Evolutionary conservation across 2,329 filamentous ascomycete genomes (phyloP).

Genomic region (Colletotrichum cereale): DNA sequence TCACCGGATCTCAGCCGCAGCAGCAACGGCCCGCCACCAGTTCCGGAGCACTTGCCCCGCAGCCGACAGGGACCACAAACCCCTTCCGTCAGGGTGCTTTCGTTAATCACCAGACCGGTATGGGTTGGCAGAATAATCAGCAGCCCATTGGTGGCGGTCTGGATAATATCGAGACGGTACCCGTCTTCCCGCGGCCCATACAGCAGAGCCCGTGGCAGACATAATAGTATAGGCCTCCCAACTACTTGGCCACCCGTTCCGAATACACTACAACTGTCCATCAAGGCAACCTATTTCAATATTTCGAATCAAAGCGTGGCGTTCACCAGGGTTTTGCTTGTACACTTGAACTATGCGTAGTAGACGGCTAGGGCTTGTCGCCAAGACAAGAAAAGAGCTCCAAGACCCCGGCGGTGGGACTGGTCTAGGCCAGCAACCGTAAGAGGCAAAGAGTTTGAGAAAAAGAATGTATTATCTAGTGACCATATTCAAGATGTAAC

Average conservation of each 20-base stretch:
- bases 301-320: slow-evolving; percentile 50
- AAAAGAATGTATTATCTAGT: slow-evolving; percentile 40
- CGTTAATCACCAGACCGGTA: slow-evolving; percentile 87
- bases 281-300: slow-evolving; percentile 42
- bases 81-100: slow-evolving; percentile 94
- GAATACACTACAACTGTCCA: slow-evolving; percentile 30
- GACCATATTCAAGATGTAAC: slow-evolving; percentile 40
- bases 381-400: slow-evolving; percentile 24
- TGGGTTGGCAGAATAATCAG: slow-evolving; percentile 87
- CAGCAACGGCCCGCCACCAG: slow-evolving; percentile 61
- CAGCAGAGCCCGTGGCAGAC: slow-evolving; percentile 72
- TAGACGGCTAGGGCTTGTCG: slow-evolving; percentile 44
- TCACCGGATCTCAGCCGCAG: slow-evolving; percentile 49
- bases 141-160: slow-evolving; percentile 85
- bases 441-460: slow-evolving; percentile 20
- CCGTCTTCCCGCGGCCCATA: slow-evolving; percentile 86
- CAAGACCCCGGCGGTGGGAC: neutral
- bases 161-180: slow-evolving; percentile 82
- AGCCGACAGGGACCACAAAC: slow-evolving; percentile 90
- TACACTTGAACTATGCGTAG: slow-evolving; percentile 34
- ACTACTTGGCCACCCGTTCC: neutral
- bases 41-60: slow-evolving; percentile 70
- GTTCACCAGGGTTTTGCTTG: slow-evolving; percentile 46
- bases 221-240: slow-evolving; percentile 20
- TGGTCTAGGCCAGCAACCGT: slow-evolving; percentile 5